These are phyloP conservation scores for Metroxylon sagu DNA, from an alignment of 176 grass and related monocot species.

Conservation along the genomic window DNA sequence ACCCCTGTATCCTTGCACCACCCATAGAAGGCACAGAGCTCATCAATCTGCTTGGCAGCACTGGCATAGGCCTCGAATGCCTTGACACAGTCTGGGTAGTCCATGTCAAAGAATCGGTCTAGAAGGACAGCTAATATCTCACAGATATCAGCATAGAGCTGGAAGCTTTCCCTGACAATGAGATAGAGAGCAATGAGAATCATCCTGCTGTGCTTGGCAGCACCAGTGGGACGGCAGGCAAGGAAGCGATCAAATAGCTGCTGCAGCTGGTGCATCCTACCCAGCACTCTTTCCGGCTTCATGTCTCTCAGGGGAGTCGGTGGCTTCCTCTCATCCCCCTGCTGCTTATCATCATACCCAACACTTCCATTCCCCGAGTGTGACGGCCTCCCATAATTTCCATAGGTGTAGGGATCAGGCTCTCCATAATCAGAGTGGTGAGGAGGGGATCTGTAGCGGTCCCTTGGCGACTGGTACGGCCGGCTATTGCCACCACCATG, in stretches of 20 bases:
- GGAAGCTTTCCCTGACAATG: slow-evolving; percentile 41
- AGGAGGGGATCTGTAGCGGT: slow-evolving; percentile 1
- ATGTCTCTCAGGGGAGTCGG: slow-evolving; percentile 31
- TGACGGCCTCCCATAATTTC: slow-evolving; percentile 1
- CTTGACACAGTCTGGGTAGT: slow-evolving; percentile 53
- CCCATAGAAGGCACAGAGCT: slow-evolving; percentile 36
- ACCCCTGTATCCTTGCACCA: slow-evolving; percentile 57
- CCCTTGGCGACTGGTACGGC: neutral
- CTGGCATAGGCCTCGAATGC: slow-evolving; percentile 54
- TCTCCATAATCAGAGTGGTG: neutral
- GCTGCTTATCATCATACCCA: slow-evolving; percentile 13
- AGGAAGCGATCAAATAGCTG: slow-evolving; percentile 46
- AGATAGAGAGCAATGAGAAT: slow-evolving; percentile 30
- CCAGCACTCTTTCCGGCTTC: slow-evolving; percentile 43
- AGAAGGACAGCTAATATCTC: slow-evolving; percentile 41
- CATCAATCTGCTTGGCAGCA: slow-evolving; percentile 56
- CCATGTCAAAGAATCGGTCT: slow-evolving; percentile 84
- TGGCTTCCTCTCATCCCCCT: neutral
- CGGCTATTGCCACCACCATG: neutral
- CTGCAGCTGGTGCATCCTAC: slow-evolving; percentile 42
- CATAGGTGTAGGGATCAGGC: slow-evolving; percentile 1
- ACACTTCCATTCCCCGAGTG: slow-evolving; percentile 17
- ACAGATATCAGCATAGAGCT: slow-evolving; percentile 40
- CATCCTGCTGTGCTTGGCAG: slow-evolving; percentile 37
- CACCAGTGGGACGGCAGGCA: slow-evolving; percentile 53